Base-by-base conservation (phyloP, 371 early-diverging fungal species). In the Mucor ambiguus region DNA sequence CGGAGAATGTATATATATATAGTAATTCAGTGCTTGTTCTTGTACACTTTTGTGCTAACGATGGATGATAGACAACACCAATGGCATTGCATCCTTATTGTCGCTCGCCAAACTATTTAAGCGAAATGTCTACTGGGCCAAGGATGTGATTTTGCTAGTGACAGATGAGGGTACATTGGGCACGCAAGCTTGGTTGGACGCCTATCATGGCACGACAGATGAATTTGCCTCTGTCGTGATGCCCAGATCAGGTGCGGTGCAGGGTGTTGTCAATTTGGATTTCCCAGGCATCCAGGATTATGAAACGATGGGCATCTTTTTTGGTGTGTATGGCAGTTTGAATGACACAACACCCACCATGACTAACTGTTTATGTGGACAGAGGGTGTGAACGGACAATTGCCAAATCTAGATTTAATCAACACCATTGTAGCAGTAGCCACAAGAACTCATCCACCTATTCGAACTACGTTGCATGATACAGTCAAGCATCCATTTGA, bases 311-410 rank as follows among this genome's bases (percentile, higher is more conserved):
- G 95, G 92, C 4, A 72, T 97, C 48, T 90, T 87, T 65, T 92
- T 88, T 71, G 94, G 94, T 60, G 35, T 33, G 26, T 54, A n/a
- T 26, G 28, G 24, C 46, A 18, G 33, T 16, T 29, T 3, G 10
- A 14, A 43, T n/a, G 8, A 16, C 41, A 14, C 52, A 35, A 3
- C 7, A n/a, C n/a, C n/a, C 26, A 44, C 37, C 7, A 35, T 32
- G 48, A 41, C 41, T 41, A 41, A 41, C 1, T 41, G 11, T 41
- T 12, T 35, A 20, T 26, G 7, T 32, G 28, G 20, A n/a, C 80
- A 89, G 95, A 92, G 82, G 97, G 98, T 1, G 86, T 93, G 44
- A 94, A 94, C 76, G 98, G 98, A 4, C 96, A 94, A 69, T 84
- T 96, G 60, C 93, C 97, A 14, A 98, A 98, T 73, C 82, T 95